Evolutionary conservation across 2,329 filamentous ascomycete species (phyloP), one percentile per base, ranked within the genome.

Genomic region (Pseudopithomyces chartarum): DNA sequence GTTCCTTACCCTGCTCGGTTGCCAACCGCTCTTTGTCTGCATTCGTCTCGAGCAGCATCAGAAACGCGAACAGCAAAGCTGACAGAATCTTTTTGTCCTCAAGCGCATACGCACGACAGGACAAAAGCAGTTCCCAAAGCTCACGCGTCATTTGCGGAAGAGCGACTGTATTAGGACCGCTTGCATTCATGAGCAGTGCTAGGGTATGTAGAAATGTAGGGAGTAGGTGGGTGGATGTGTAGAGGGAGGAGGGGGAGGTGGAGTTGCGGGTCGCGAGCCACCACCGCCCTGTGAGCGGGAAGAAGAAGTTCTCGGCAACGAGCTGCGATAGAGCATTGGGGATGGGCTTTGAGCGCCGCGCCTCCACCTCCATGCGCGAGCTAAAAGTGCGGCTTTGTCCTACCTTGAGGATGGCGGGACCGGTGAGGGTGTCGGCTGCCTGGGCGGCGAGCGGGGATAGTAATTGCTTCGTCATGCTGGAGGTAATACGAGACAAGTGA

Each of bases 181-280:
- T 86, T 0, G 94, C 90, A 64, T 97, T 89, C 44, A 98, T 79
- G 33, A 97, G 80, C 7, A 99, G 80, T 1, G 90, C 89, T 0
- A 98, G 81, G 0, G 95, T 99, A 74, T 96, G 93, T 33, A 98
- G 79, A 73, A 92, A 95, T 8, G 92, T 84, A 0, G 88, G 83
- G 0, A 98, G 84, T 6, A 97, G 82, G 57, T 90, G 85, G 0
- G 92, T 88, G 40, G 92, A 86, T 49, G 91, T 85, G 59, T 92
- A 83, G 48, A 92, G 84, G 49, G 87, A 86, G 38, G 22, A 53
- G 44, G n/a, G 47, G 39, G 45, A 56, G 15, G 20, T 40, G 17
- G 52, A 72, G 69, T 80, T 87, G 60, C 84, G 84, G 32, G 83
- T 69, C 60, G 85, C 80, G 2, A 90, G 82, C 70, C 89, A 90